phyloP scores from a whole-genome alignment of 176 grass and related monocot species.

The Oryza punctata region DNA sequence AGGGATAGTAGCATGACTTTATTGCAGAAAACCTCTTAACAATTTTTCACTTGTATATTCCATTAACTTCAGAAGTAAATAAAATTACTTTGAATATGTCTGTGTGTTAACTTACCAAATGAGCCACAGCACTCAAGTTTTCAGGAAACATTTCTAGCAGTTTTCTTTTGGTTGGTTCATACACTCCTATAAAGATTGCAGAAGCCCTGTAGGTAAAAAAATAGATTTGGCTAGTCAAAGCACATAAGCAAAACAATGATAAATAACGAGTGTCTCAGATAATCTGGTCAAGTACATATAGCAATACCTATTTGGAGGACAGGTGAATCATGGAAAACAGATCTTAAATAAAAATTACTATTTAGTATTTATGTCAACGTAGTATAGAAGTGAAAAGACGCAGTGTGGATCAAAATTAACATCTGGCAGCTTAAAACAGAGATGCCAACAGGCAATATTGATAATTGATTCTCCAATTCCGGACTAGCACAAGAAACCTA shows the following conservation, averaged over 20 bases:
- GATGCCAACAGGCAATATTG: not conserved
- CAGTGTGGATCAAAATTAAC: not conserved
- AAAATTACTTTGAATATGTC: not conserved
- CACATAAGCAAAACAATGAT: not conserved
- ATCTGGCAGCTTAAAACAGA: not conserved
- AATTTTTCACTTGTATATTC: not conserved
- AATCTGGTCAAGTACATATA: not conserved
- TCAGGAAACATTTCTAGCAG: conserved; percentile 61
- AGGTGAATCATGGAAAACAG: not conserved
- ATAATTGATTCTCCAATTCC: not conserved
- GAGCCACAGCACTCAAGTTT: conserved; percentile 69
- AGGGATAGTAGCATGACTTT: not conserved
- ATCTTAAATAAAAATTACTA: not conserved
- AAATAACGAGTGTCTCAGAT: not conserved
- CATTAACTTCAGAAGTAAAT: not conserved
- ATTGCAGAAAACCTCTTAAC: not conserved
- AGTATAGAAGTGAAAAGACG: not conserved
- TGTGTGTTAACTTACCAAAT: conserved; percentile 56
- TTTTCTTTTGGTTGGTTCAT: conserved; percentile 78
- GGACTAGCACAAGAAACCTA: not conserved
- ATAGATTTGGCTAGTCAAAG: not conserved
- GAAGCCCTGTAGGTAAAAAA: conserved; percentile 52
- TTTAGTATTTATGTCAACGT: not conserved
- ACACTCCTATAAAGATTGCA: conserved; percentile 71
- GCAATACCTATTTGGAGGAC: not conserved